Evolutionary conservation across 331 rosid genomes (phyloP).

Genomic region (Saraca asoca): DNA sequence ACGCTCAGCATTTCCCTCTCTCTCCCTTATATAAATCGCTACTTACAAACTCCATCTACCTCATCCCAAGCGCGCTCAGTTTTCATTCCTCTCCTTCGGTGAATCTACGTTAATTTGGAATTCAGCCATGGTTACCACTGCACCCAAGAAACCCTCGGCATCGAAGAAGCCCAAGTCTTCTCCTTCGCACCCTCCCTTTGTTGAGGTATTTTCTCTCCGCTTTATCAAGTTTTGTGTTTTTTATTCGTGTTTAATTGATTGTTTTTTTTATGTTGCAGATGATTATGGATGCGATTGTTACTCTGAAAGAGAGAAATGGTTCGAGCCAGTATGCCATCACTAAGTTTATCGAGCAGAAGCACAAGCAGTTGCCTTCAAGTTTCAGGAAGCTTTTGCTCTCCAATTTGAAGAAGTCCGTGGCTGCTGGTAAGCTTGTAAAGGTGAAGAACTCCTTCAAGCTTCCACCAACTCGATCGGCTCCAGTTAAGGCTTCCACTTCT

Average conservation of each 20-base stretch:
- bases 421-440: slow-evolving; percentile 70
- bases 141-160: slow-evolving; percentile 41
- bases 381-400: slow-evolving; percentile 67
- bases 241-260: neutral
- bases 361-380: slow-evolving; percentile 55
- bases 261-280: slow-evolving; percentile 42
- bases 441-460: slow-evolving; percentile 79
- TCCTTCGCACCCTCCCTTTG: slow-evolving; percentile 67
- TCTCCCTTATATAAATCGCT: slow-evolving; percentile 39
- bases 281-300: slow-evolving; percentile 66
- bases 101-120: no score
- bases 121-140: slow-evolving; percentile 38
- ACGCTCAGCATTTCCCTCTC: slow-evolving; percentile 26
- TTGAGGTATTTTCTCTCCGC: slow-evolving; percentile 38
- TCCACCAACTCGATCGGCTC: slow-evolving; percentile 41
- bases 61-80: neutral
- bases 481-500: slow-evolving; percentile 18
- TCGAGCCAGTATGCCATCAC: slow-evolving; percentile 89
- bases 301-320: slow-evolving; percentile 74
- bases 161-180: slow-evolving; percentile 48
- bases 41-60: no score
- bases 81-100: no score
- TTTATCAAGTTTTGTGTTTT: neutral
- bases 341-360: slow-evolving; percentile 67
- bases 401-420: slow-evolving; percentile 63